phyloP scores from a whole-genome alignment of 495 filamentous ascomycete genomes.

The Neurospora cerealis region DNA sequence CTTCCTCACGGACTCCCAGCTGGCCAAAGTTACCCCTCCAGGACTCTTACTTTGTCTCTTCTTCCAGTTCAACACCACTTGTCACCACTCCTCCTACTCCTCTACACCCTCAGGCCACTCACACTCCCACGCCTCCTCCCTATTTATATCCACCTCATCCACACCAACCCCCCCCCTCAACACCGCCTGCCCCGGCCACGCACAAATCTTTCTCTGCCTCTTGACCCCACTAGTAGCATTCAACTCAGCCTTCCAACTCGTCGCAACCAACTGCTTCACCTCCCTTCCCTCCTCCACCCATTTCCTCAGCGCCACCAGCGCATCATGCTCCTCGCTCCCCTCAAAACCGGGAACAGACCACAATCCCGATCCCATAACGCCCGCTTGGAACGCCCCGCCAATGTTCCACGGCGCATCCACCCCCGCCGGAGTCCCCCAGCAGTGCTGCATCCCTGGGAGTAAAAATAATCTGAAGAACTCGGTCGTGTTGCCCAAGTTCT shows the following conservation, averaged over 20 bases:
- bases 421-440: constrained; percentile 17
- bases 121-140: background rate
- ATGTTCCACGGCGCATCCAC: constrained; percentile 38
- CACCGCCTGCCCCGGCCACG: constrained; percentile 28
- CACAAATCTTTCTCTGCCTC: constrained; percentile 36
- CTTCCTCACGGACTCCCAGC: background rate
- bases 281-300: constrained; percentile 42
- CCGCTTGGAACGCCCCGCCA: constrained; percentile 28
- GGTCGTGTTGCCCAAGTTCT: background rate
- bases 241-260: constrained; percentile 28
- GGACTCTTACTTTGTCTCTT: no score
- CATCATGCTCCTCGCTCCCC: constrained; percentile 34
- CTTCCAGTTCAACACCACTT: no score
- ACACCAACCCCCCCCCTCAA: constrained; percentile 4
- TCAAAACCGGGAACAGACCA: constrained; percentile 30
- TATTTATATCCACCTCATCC: no score
- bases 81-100: no score
- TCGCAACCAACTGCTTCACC: constrained; percentile 36
- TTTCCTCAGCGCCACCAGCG: constrained; percentile 36
- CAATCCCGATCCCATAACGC: constrained; percentile 7
- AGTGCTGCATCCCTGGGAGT: constrained; percentile 36
- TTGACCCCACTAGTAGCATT: constrained; percentile 22
- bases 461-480: constrained; percentile 33
- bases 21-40: background rate
- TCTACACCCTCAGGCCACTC: background rate